Evolutionary conservation across 176 grass and related monocot species (phyloP), one percentile per base, ranked within the genome.

Genomic region (Tillandsia leiboldiana): DNA sequence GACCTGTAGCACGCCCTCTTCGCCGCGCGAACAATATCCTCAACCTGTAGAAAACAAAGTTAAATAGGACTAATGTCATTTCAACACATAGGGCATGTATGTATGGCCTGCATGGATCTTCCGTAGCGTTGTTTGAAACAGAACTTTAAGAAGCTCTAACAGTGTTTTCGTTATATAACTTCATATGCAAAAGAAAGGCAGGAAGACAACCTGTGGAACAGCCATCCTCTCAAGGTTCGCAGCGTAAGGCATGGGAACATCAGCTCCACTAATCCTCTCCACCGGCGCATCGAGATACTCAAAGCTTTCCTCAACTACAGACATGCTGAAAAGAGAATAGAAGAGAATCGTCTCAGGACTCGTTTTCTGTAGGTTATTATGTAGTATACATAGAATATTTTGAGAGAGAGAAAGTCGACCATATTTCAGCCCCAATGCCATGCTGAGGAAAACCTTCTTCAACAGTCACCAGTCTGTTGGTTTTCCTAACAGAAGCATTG

Each of bases 381-480:
- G 22, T 20, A 61, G 17, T 52, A 29, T 63, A 18, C 11, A 2
- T 2, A 7, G 9, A 27, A 42, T 42, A 42, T 42, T 42, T 42
- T 42, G n/a, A 24, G 24, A 24, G 24, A 24, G 24, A 8, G 2
- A 68, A 51, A 52, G 67, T n/a, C 18, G 73, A 94, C 94, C 94
- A 87, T 80, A 97, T 97, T 69, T 97, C 94, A 70, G 94, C 86
- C 68, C 94, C 94, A 78, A 97, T 64, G 27, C 94, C 94, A 72
- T 92, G 89, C 33, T 97, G 94, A 26, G 94, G 94, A 69, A 92
- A 97, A 42, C 86, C 86, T 90, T 97, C 89, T 83, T 97, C 89
- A 47, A 97, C 65, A 53, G 86, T 86, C 12, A 97, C 82, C 62
- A 92, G 77, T 75, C 89, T 84, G 71, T 97, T 97, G 17, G 94